Base-by-base conservation (phyloP, 1,284 basidiomycete genomes). In the Laetiporus sulphureus region DNA sequence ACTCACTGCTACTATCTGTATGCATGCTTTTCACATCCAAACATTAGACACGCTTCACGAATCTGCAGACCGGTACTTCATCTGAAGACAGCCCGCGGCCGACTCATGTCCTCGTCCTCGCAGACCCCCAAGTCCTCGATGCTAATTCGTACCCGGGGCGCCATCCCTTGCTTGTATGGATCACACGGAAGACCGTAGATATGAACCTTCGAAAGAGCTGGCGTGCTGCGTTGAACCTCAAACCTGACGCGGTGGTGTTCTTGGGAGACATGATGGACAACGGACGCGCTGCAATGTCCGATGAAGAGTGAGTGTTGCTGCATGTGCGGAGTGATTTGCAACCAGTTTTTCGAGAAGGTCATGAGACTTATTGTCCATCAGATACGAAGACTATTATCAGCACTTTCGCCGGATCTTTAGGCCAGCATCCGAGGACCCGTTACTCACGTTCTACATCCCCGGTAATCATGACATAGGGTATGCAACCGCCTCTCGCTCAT, bases 391-490 rank as follows among this genome's bases (percentile, higher is more conserved):
- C 4, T 90, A 91, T 51, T 72, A 72, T 48, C 51, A 57, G n/a
- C 69, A 80, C 40, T 92, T 91, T 66, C 71, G 68, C 43, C 67
- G 67, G 16, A 86, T 89, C 27, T 91, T 91, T 62, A 59, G 66
- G 10, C 50, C 69, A 2, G 30, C 36, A 19, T 25, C 40, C 10
- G 56, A 67, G 36, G 42, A 57, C 15, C 50, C 52, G 11, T 60
- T 69, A 38, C 75, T 66, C 44, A 64, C 73, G 47, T 82, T 85
- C 58, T 88, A 80, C 55, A 73, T 93, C 21, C 84, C 91, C 1
- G 92, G 92, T 5, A 96, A 95, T 57, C 89, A 91, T 53, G 92
- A 96, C 56, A 73, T 87, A 32, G 88, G 85, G 76, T 87, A 55
- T 36, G 68, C 58, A 20, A 4, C 30, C 38, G 2, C 21, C 41